Base-by-base conservation (phyloP, 345 rosid genomes). In the Trapa bicornis region DNA sequence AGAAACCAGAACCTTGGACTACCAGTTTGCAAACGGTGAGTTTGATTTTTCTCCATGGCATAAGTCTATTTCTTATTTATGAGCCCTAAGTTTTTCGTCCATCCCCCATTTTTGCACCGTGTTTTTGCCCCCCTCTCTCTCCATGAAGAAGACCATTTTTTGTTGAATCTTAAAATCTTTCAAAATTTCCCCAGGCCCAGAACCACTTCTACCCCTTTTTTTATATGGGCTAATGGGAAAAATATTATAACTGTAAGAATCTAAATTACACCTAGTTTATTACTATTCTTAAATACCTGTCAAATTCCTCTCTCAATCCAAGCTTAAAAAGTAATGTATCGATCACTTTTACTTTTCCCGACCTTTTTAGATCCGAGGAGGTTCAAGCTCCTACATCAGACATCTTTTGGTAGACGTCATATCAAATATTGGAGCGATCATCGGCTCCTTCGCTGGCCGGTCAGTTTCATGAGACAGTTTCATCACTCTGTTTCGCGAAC, bases 391-490 rank as follows among this genome's bases (percentile, higher is more conserved):
- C 70, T 76, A 43, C 86, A 80, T 76, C 85, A 86, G 61, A 86
- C 91, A 57, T 75, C 88, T 17, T 86, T 86, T 41, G 91, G 82
- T 33, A 84, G 70, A 67, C 75, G 84, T 66, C 91, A 86, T 70
- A 65, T 86, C 13, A 82, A 73, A 17, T 82, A 39, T 65, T 82
- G 91, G 87, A 84, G 81, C 41, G 84, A 80, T 57, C 77, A 69
- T 42, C 52, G 69, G 13, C 32, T 80, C 37, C 80, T 86, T 13
- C 83, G 81, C 16, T 84, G 86, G 84, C 83, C 84, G 68, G 80
- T 74, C 68, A 81, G 78, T 70, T 87, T 89, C 68, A 68, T 82
- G 39, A 77, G 96, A 62, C 97, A 89, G 67, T 91, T 91, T 75
- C 83, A 73, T 62, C 78, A 79, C 56, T 86, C 97, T 14, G 92